Percentiles rank a stretch among this genome's conserved stretches.
These are phyloP conservation scores for Coniella vitis DNA, from an alignment of 2,329 filamentous ascomycete genomes.

Conservation along the genomic window DNA sequence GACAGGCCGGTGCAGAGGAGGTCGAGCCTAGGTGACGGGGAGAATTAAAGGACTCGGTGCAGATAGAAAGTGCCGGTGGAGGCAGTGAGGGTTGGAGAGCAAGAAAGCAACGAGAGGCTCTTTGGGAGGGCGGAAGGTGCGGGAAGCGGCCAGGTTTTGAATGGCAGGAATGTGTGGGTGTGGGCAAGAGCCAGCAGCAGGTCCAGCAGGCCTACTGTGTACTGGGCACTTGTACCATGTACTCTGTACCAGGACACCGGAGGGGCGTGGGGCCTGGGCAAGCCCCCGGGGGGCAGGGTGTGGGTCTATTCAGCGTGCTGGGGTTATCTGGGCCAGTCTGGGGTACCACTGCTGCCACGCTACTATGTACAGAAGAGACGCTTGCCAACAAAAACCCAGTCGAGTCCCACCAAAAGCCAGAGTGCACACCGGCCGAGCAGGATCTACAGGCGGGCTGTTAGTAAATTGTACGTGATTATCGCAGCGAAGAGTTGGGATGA, in stretches of 20 bases:
- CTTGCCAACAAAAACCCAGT: background rate
- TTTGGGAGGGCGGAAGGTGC: conserved; percentile 12
- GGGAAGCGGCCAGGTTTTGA: conserved; percentile 15
- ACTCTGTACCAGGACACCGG: background rate
- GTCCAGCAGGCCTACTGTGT: too few species aligned
- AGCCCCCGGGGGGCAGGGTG: background rate
- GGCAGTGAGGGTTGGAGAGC: conserved; percentile 1
- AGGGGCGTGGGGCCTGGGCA: background rate
- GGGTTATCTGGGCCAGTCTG: background rate
- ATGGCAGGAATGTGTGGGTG: conserved; percentile 11
- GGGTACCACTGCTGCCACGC: background rate
- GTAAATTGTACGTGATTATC: too few species aligned
- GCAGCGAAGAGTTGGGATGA: too few species aligned
- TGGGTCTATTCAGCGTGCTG: background rate
- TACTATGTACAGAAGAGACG: background rate
- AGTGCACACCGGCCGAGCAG: too few species aligned
- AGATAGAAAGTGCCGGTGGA: conserved; percentile 3
- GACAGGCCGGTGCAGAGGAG: too few species aligned
- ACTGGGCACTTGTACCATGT: too few species aligned
- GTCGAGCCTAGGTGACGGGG: too few species aligned
- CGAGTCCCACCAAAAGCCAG: too few species aligned
- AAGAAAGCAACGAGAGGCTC: conserved; percentile 10
- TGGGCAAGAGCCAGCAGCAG: too few species aligned
- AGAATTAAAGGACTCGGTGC: background rate
- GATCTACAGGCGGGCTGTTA: too few species aligned